Base-by-base conservation (phyloP, 305 asterid genomes). In the Fraxinus floribunda region DNA sequence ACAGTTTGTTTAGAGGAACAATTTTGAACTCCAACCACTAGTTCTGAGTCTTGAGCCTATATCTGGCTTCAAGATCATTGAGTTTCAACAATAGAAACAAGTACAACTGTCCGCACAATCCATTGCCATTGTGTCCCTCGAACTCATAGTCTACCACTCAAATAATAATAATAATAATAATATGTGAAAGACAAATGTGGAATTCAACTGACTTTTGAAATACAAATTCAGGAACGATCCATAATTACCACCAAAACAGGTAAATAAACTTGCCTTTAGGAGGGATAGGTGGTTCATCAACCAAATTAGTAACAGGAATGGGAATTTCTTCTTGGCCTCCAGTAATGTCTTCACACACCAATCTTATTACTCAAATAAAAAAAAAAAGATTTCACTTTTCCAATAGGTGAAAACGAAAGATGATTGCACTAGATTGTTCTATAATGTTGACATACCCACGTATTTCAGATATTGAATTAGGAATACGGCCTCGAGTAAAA, bases 291-390 rank as follows among this genome's bases (percentile, higher is more conserved):
- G 91, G 90, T 81, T 90, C 90, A 83, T 93, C 97, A 70, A 93
- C 94, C 91, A 90, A 81, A 88, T 93, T 93, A 41, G 93, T 93
- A 18, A 90, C 97, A 1, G 94, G 97, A 62, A 93, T 89, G 29
- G 90, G 92, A 78, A 89, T 86, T 49, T 66, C 80, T 83, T 93
- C 97, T 78, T 83, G 84, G 29, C 97, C 97, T 68, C 88, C 84
- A 49, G 91, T 71, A 73, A 92, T 86, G 86, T 93, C 97, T 73
- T 79, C 86, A 32, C 90, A 88, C 15, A 92, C 93, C 90, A 93
- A 85, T 88, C 97, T 91, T 11, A 62, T 81, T 10, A n/a, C 30
- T 64, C 71, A 76, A 72, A 78, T 78, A 13, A 44, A 49, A 49
- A 52, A 49, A 52, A 36, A 32, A 3, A 70, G 39, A 24, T 34